phyloP scores from a whole-genome alignment of 2,329 filamentous ascomycete genomes.

The Xylariaceae sp. region DNA sequence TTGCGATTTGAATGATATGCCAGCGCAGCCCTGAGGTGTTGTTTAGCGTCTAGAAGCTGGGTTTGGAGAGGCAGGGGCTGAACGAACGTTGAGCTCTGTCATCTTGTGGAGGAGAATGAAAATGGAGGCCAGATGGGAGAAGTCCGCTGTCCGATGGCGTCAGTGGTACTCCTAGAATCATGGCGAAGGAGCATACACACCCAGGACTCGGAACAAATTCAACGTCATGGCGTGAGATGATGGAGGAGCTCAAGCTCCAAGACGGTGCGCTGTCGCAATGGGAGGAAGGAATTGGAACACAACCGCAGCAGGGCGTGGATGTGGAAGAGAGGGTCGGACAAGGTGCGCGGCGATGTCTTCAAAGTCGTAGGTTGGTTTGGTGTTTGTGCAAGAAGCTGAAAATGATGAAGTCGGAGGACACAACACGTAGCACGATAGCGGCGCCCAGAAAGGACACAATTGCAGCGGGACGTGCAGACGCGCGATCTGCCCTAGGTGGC shows the following conservation, averaged over 20 bases:
- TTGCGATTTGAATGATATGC: slow-evolving; percentile 99
- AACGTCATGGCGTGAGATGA: slow-evolving; percentile 42
- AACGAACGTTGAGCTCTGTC: slow-evolving; percentile 78
- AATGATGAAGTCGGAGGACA: too few relatives aligned
- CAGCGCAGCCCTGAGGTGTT: slow-evolving; percentile 78
- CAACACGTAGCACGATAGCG: not conserved
- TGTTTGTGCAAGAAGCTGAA: too few relatives aligned
- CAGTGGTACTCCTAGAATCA: not conserved
- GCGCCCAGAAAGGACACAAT: slow-evolving; percentile 1
- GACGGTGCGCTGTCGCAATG: not conserved
- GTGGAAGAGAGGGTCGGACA: too few relatives aligned
- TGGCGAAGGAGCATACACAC: slow-evolving; percentile 36
- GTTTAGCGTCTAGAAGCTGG: slow-evolving; percentile 20
- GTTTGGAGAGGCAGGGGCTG: not conserved
- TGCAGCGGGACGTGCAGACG: not conserved
- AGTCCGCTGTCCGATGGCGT: slow-evolving; percentile 64
- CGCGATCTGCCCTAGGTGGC: not conserved
- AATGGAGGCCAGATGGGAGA: slow-evolving; percentile 93
- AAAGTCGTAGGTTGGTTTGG: too few relatives aligned
- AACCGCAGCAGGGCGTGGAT: not conserved
- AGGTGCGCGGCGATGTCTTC: too few relatives aligned
- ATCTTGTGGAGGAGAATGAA: slow-evolving; percentile 96
- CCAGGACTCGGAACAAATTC: slow-evolving; percentile 58
- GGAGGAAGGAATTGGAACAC: not conserved
- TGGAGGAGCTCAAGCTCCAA: slow-evolving; percentile 7